Percentiles rank a stretch among this genome's conserved stretches.
Conservation (phyloP, 352 stramenopile genomes). For the Elongisporangium prolatum region DNA sequence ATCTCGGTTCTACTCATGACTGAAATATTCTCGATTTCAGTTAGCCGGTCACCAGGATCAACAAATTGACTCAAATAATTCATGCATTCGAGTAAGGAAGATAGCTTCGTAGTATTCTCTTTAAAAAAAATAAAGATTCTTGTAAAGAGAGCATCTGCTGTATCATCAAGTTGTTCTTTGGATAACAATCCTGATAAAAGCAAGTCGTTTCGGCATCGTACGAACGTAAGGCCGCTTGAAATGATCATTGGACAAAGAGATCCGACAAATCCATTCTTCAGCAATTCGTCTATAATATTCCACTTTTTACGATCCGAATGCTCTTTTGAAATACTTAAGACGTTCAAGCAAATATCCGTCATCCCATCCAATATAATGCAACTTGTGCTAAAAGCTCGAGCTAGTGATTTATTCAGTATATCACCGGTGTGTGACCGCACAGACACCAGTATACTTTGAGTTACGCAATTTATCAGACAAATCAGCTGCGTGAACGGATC, state of each 20-base stretch:
- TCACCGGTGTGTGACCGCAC: not conserved
- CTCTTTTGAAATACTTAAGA: not conserved
- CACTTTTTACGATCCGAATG: not conserved
- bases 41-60: conserved; percentile 21
- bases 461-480: not conserved
- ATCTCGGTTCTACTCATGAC: conserved; percentile 42
- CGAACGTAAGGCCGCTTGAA: conserved; percentile 27
- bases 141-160: not conserved
- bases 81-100: conserved; percentile 31
- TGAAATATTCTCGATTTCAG: conserved; percentile 34
- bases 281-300: conserved; percentile 5
- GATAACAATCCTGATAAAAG: conserved; percentile 7
- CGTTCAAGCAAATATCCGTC: not conserved
- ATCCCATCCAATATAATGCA: not conserved
- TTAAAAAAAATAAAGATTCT: conserved; percentile 12
- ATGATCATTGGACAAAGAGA: conserved; percentile 35
- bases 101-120: conserved; percentile 22
- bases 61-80: conserved; percentile 22
- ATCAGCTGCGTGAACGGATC: not conserved
- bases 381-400: not conserved
- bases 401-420: not conserved
- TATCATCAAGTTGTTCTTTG: not conserved
- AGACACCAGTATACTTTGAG: not conserved
- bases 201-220: conserved; percentile 17
- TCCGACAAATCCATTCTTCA: conserved; percentile 32